phyloP scores from a whole-genome alignment of 2,329 filamentous ascomycete species.

The Ceratocystis ficicola region DNA sequence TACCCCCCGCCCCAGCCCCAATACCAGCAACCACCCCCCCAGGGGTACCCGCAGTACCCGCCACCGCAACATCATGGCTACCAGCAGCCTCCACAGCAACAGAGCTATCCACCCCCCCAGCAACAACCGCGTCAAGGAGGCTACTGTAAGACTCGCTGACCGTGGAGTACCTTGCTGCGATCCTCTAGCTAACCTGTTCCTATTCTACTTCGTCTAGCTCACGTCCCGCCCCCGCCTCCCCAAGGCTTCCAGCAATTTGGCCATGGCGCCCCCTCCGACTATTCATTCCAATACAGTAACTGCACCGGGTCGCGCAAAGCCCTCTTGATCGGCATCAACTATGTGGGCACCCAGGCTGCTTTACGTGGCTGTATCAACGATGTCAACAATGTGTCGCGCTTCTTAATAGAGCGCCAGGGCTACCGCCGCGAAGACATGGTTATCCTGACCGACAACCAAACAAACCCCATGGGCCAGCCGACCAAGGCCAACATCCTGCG shows the following conservation, averaged over 20 bases:
- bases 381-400: conserved; percentile 47
- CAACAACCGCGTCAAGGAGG: conserved; percentile 8
- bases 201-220: conserved; percentile 31
- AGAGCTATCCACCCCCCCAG: background rate
- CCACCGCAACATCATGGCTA: conserved; percentile 18
- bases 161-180: background rate
- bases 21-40: conserved; percentile 9
- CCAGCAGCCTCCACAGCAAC: conserved; percentile 16
- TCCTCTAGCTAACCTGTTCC: conserved; percentile 26
- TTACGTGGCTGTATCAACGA: conserved; percentile 49
- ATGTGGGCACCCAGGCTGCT: conserved; percentile 44
- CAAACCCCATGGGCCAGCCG: conserved; percentile 45
- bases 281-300: conserved; percentile 81
- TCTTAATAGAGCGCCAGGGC: conserved; percentile 41
- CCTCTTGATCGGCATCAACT: conserved; percentile 50
- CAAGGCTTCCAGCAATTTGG: conserved; percentile 60
- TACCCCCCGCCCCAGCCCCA: conserved; percentile 14
- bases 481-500: conserved; percentile 44
- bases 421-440: conserved; percentile 49
- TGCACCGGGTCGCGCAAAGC: conserved; percentile 69
- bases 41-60: conserved; percentile 11
- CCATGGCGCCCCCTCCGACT: conserved; percentile 64
- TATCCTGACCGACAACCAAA: conserved; percentile 44
- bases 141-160: conserved; percentile 2
- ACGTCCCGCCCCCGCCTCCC: conserved; percentile 52